These are phyloP conservation scores for Phaeosphaeria sp. DNA, from an alignment of 2,329 filamentous ascomycete genomes.

Conservation along the genomic window DNA sequence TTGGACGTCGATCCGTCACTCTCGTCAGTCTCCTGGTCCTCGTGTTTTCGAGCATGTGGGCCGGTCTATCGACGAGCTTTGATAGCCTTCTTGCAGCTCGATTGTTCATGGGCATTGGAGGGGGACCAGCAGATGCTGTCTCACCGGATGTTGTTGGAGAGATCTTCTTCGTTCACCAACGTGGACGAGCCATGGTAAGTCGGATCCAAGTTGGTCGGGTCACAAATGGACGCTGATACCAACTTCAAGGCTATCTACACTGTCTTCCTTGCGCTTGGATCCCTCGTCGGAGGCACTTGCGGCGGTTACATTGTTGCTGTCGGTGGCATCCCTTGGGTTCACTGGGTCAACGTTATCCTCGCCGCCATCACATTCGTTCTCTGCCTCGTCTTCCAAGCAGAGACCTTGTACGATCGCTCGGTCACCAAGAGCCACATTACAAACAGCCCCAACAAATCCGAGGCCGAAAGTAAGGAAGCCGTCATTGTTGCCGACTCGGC, in stretches of 20 bases:
- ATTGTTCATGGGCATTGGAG: constrained; percentile 47
- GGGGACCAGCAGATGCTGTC: constrained; percentile 48
- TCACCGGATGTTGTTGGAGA: constrained; percentile 51
- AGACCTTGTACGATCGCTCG: constrained; percentile 49
- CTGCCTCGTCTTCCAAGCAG: constrained; percentile 48
- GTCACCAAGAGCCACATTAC: constrained; percentile 16
- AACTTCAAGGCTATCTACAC: constrained; percentile 49
- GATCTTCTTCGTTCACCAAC: constrained; percentile 52
- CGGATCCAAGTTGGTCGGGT: neutral
- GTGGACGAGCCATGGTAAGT: constrained; percentile 49
- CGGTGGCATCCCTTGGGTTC: constrained; percentile 47
- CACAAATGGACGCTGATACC: neutral
- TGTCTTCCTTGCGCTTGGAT: constrained; percentile 47
- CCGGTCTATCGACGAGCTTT: constrained; percentile 46
- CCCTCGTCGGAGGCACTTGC: constrained; percentile 47
- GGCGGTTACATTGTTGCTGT: constrained; percentile 51
- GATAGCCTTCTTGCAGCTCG: constrained; percentile 47
- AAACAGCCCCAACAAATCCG: constrained; percentile 18
- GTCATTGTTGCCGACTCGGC: constrained; percentile 11
- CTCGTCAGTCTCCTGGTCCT: constrained; percentile 45
- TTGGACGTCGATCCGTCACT: constrained; percentile 49
- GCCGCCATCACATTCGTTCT: constrained; percentile 39
- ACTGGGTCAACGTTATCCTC: constrained; percentile 51
- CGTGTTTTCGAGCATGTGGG: constrained; percentile 48
- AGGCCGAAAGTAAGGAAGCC: constrained; percentile 25